Evolutionary conservation across 2,329 filamentous ascomycete genomes (phyloP).

Genomic region (Pyrenophora graminea): DNA sequence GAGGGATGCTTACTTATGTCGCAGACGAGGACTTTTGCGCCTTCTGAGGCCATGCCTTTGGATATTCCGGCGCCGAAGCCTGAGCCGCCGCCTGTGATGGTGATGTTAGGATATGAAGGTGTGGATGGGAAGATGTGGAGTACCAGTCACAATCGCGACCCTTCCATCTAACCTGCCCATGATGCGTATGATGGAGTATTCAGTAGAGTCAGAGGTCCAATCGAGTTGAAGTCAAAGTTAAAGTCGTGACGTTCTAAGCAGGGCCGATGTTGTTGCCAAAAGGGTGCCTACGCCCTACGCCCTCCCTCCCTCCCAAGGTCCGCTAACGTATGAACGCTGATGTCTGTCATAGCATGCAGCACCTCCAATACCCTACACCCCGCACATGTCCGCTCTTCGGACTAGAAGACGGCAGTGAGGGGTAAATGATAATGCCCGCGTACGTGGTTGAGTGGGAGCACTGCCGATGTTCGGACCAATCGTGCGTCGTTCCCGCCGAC

Average conservation of each 20-base stretch:
- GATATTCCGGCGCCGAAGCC: slow-evolving; percentile 69
- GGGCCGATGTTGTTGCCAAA: slow-evolving; percentile 7
- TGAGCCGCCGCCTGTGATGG: slow-evolving; percentile 58
- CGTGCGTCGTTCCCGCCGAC: slow-evolving; percentile 8
- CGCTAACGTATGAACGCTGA: not conserved
- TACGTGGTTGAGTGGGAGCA: slow-evolving; percentile 10
- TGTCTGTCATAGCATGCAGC: not conserved
- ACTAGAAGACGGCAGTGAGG: slow-evolving; percentile 16
- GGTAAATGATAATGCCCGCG: slow-evolving; percentile 19
- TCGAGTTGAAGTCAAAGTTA: not conserved
- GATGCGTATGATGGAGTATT: slow-evolving; percentile 2
- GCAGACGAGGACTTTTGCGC: slow-evolving; percentile 64
- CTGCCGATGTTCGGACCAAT: slow-evolving; percentile 21
- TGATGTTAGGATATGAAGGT: slow-evolving; percentile 3
- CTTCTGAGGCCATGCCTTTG: slow-evolving; percentile 62
- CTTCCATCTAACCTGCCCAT: slow-evolving; percentile 56
- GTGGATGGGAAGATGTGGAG: slow-evolving; percentile 3
- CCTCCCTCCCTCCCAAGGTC: not conserved
- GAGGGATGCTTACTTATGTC: slow-evolving; percentile 53
- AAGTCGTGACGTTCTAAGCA: not conserved
- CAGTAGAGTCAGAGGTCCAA: not conserved
- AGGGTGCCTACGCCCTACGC: not conserved
- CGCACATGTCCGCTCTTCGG: slow-evolving; percentile 5
- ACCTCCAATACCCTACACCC: slow-evolving; percentile 9
- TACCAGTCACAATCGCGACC: slow-evolving; percentile 61